Evolutionary conservation across 257 asterid genomes (phyloP).

Genomic region (Gentiana dahurica): DNA sequence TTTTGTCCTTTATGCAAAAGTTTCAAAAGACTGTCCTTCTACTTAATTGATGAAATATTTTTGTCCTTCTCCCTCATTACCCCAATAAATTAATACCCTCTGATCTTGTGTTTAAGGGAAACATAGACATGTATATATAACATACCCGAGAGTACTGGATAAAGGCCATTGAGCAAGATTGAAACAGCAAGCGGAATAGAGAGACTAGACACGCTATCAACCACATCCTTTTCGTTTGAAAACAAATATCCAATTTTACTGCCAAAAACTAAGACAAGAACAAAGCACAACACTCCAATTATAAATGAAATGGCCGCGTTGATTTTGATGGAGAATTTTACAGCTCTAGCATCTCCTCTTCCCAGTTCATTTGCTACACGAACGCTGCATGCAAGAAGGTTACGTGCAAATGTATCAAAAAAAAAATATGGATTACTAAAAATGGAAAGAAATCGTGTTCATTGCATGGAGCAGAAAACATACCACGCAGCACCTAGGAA

Average conservation of each 20-base stretch:
- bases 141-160: slow-evolving; percentile 63
- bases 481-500: slow-evolving; percentile 83
- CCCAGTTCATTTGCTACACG: slow-evolving; percentile 78
- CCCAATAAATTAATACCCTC: too few species aligned
- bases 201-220: slow-evolving; percentile 35
- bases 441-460: neutral
- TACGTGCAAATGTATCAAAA: too few species aligned
- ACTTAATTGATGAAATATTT: too few species aligned
- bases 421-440: neutral
- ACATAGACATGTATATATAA: too few species aligned
- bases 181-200: slow-evolving; percentile 54
- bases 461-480: neutral
- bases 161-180: slow-evolving; percentile 55
- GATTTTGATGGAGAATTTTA: slow-evolving; percentile 58
- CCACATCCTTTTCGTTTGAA: slow-evolving; percentile 37
- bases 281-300: slow-evolving; percentile 36
- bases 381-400: slow-evolving; percentile 30
- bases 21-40: too few species aligned
- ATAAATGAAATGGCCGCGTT: slow-evolving; percentile 31
- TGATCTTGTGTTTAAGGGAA: too few species aligned
- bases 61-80: too few species aligned
- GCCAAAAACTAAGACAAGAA: slow-evolving; percentile 45
- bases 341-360: slow-evolving; percentile 62
- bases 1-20: too few species aligned
- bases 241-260: slow-evolving; percentile 46